These are phyloP conservation scores for Fomitopsis palustris DNA, from an alignment of 1,284 basidiomycete species.

Conservation along the genomic window DNA sequence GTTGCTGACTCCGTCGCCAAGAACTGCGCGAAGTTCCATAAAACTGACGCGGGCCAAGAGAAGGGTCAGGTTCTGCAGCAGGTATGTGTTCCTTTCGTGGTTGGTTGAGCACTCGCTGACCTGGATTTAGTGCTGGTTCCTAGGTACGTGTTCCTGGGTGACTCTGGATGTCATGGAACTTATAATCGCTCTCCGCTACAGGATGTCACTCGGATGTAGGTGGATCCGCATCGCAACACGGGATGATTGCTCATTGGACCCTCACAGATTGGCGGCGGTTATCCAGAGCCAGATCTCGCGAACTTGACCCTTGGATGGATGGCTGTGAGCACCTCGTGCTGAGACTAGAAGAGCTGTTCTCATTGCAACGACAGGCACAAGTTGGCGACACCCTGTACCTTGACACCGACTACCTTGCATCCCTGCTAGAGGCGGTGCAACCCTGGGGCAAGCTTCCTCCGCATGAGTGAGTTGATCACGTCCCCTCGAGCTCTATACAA, in stretches of 20 bases:
- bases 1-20: conserved; percentile 21
- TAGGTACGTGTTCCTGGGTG: conserved; percentile 34
- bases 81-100: conserved; percentile 20
- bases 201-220: conserved; percentile 15
- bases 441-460: conserved; percentile 59
- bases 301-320: conserved; percentile 68
- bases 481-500: background rate
- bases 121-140: conserved; percentile 60
- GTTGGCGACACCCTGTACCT: conserved; percentile 52
- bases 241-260: background rate
- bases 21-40: conserved; percentile 61
- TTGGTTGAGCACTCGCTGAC: background rate
- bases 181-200: background rate
- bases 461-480: conserved; percentile 46
- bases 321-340: conserved; percentile 39
- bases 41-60: conserved; percentile 45
- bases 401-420: conserved; percentile 49
- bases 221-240: background rate
- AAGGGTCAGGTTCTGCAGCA: conserved; percentile 63
- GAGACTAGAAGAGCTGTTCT: conserved; percentile 3
- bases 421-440: conserved; percentile 46
- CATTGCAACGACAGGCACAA: conserved; percentile 40
- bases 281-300: conserved; percentile 61
- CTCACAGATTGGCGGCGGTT: conserved; percentile 66
- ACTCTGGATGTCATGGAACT: background rate